Base-by-base conservation (phyloP, 352 stramenopile species). In the Phytophthora pini region DNA sequence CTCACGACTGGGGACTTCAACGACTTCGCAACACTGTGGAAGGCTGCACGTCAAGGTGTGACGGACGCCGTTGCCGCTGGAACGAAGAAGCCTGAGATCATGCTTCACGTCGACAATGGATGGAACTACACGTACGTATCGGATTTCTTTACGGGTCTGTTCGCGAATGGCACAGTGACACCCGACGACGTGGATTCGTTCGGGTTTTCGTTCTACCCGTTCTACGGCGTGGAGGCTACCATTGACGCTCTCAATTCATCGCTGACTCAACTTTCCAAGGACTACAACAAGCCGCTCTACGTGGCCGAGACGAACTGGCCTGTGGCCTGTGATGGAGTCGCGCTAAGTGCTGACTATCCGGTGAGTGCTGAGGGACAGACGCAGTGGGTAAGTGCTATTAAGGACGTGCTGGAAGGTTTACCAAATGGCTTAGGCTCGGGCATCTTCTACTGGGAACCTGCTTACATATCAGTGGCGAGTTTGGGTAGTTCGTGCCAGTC, bases 131-230 rank as follows among this genome's bases (percentile, higher is more conserved):
- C 61, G 27, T 76, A 72, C 39, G 41, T 76, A 24, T 52, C 54
- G n/a, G 62, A 61, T 20, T 79, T 76, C 17, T 76, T 79, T 50
- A 47, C 64, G 24, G 49, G 61, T 7, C 56, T 79, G 5, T 79
- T 79, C n/a, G 66, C 66, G 1, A 75, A 65, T 2, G 70, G 70
- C 9, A 73, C 59, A 0, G 70, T 79, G 53, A 57, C 47, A 0
- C 63, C 46, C 5, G 57, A 74, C 50, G 70, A 79, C 31, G 61
- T 79, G 12, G 70, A 76, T 26, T 34, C 54, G 11, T 62, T 79
- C 24, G 71, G 71, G 10, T 70, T 79, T 32, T 76, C 67, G 12
- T 79, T 79, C 58, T 79, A 76, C 55, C 71, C 67, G 40, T 75
- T 70, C 61, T 78, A 78, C 54, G 56, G 47, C 13, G 72, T 52